These are phyloP conservation scores for Penicillium concentricum DNA, from an alignment of 2,329 filamentous ascomycete genomes.

Conservation along the genomic window DNA sequence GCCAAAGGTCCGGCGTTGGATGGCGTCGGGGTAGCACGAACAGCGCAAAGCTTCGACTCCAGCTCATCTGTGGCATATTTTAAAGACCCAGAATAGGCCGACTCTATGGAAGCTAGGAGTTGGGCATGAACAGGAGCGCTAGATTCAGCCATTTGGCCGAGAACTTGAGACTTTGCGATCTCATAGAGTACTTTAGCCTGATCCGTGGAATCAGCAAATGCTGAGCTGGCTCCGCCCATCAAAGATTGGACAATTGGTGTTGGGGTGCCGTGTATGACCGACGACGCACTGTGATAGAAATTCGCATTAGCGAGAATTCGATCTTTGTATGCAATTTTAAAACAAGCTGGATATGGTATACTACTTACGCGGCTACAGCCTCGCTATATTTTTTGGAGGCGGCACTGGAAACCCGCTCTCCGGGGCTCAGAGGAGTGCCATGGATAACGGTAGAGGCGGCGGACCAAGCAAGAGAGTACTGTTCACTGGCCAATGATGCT, in stretches of 20 bases:
- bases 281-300: conserved; percentile 4
- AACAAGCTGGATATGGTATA: not conserved
- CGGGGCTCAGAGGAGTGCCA: conserved; percentile 46
- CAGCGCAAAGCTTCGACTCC: conserved; percentile 28
- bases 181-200: conserved; percentile 67
- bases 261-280: conserved; percentile 6
- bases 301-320: conserved; percentile 3
- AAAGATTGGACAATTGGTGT: conserved; percentile 7
- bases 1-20: conserved; percentile 47
- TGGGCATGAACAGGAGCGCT: conserved; percentile 44
- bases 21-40: conserved; percentile 52
- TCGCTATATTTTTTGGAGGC: conserved; percentile 56
- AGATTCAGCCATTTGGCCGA: conserved; percentile 68
- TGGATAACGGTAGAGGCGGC: conserved; percentile 59
- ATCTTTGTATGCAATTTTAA: not conserved
- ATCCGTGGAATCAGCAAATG: conserved; percentile 56
- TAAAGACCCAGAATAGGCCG: conserved; percentile 23
- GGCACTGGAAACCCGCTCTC: conserved; percentile 50
- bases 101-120: conserved; percentile 41
- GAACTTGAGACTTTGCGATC: conserved; percentile 66
- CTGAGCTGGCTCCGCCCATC: conserved; percentile 7
- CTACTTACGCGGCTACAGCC: conserved; percentile 57
- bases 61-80: conserved; percentile 22
- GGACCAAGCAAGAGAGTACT: conserved; percentile 56
- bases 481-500: conserved; percentile 55